Evolutionary conservation across 176 grass and related monocot genomes (phyloP).

Genomic region (Poa pratensis): DNA sequence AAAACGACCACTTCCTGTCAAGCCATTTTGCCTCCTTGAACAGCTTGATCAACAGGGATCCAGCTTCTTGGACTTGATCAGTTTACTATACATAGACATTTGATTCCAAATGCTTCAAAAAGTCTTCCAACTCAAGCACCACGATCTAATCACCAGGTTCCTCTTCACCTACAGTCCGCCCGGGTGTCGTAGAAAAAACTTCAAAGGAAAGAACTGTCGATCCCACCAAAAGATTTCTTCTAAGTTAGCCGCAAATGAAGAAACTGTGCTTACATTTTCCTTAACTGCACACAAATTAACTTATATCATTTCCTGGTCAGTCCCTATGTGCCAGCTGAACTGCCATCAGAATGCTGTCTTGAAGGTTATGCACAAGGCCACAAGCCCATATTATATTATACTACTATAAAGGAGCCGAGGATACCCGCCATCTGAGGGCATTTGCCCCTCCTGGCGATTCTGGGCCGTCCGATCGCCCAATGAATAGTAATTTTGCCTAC

Average conservation of each 20-base stretch:
- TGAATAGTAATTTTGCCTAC: no score
- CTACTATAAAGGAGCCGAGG: no score
- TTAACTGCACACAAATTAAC: background rate
- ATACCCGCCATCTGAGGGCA: no score
- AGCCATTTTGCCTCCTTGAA: background rate
- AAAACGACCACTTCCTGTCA: background rate
- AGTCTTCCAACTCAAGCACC: background rate
- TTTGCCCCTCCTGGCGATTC: no score
- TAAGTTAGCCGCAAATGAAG: slow-evolving; percentile 14
- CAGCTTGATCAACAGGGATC: slow-evolving; percentile 3
- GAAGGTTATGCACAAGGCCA: background rate
- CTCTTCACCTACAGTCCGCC: background rate
- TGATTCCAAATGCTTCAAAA: background rate
- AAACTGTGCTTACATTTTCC: background rate
- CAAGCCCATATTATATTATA: no score
- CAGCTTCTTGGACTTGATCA: slow-evolving; percentile 9
- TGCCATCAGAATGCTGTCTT: background rate
- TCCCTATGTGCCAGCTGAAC: slow-evolving; percentile 2
- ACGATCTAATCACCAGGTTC: slow-evolving; percentile 6
- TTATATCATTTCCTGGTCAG: background rate
- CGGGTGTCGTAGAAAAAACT: background rate
- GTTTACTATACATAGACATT: no score
- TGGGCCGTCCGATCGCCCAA: no score
- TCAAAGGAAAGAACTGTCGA: background rate
- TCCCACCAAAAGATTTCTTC: background rate